phyloP scores from a whole-genome alignment of 78 protist genomes.

The Planoprotostelium fungivorum region DNA sequence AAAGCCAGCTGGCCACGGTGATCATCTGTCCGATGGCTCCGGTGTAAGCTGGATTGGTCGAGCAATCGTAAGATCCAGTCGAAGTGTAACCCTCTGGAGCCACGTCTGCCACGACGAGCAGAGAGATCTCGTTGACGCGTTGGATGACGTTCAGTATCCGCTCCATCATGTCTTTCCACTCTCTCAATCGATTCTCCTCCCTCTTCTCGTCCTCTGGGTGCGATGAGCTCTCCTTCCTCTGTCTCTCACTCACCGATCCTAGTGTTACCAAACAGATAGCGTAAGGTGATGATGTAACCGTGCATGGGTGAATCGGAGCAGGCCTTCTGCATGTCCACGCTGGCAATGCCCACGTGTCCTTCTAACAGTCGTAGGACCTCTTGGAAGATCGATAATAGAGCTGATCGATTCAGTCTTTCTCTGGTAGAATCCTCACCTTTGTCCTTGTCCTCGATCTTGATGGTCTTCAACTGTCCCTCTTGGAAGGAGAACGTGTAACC shows the following conservation, averaged over 20 bases:
- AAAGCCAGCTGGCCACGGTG: slow-evolving; percentile 55
- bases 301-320: slow-evolving; percentile 54
- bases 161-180: slow-evolving; percentile 9
- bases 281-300: slow-evolving; percentile 30
- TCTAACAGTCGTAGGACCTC: slow-evolving; percentile 10
- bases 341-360: slow-evolving; percentile 29
- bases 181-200: neutral
- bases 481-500: neutral
- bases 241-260: slow-evolving; percentile 2
- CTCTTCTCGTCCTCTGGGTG: neutral
- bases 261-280: slow-evolving; percentile 20
- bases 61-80: neutral
- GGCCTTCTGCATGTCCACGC: slow-evolving; percentile 24
- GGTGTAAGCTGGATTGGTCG: neutral
- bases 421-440: neutral
- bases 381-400: neutral
- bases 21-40: slow-evolving; percentile 61
- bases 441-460: neutral
- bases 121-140: slow-evolving; percentile 15
- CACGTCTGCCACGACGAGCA: slow-evolving; percentile 51
- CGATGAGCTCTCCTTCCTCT: too few relatives aligned
- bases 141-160: slow-evolving; percentile 18
- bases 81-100: slow-evolving; percentile 64
- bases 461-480: slow-evolving; percentile 4
- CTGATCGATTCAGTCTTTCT: neutral